Conservation (phyloP, 495 filamentous ascomycete species). For the Astrocystis sublimbata region DNA sequence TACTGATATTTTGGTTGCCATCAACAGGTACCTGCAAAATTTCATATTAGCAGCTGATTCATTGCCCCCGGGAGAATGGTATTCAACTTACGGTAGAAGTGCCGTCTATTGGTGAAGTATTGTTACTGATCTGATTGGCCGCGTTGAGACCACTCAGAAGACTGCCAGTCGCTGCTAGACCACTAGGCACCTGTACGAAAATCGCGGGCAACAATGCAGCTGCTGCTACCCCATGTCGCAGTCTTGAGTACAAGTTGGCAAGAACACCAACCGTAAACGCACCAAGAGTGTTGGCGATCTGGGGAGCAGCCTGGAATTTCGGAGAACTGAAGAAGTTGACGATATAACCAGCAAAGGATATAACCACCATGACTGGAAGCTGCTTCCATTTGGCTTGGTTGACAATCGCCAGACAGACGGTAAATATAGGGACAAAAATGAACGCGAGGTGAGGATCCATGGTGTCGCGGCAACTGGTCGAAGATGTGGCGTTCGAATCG, state of each 20-base stretch:
- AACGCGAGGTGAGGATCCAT: conserved; percentile 64
- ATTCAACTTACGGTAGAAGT: conserved; percentile 28
- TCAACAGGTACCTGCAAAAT: conserved; percentile 23
- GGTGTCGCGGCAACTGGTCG: conserved; percentile 68
- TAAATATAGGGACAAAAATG: conserved; percentile 79
- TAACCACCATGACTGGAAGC: conserved; percentile 79
- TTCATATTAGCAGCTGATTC: neutral
- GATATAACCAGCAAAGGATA: conserved; percentile 82
- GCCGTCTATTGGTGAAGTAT: conserved; percentile 23
- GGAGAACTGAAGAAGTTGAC: conserved; percentile 78
- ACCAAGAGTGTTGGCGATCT: conserved; percentile 81
- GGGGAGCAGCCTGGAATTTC: conserved; percentile 72
- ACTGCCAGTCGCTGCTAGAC: conserved; percentile 80
- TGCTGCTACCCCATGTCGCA: conserved; percentile 83
- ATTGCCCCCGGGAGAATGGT: neutral
- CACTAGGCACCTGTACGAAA: conserved; percentile 91
- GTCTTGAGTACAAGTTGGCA: conserved; percentile 82
- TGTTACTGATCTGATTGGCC: conserved; percentile 72
- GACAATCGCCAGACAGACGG: conserved; percentile 77
- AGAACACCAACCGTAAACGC: conserved; percentile 84
- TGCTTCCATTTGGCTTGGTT: conserved; percentile 92
- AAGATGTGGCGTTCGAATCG: conserved; percentile 71
- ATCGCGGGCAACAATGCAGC: conserved; percentile 90
- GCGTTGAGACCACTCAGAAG: conserved; percentile 82
- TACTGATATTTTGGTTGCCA: conserved; percentile 45